Evolutionary conservation across 306 rosid genomes (phyloP).

Genomic region (Vigna hirtella): DNA sequence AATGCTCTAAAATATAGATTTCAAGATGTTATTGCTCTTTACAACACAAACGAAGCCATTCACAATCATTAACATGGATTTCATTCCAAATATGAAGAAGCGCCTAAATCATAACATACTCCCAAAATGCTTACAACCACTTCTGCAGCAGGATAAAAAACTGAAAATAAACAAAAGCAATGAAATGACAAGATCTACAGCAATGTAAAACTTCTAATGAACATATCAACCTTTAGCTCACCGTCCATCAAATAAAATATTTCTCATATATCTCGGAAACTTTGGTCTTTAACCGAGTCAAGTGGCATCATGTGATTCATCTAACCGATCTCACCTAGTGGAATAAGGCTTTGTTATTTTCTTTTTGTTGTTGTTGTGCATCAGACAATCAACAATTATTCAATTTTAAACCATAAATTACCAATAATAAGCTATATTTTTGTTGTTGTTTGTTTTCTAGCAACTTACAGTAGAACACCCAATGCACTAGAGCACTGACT

Average conservation of each 20-base stretch:
- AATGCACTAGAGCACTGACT: conserved; percentile 4
- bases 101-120: neutral
- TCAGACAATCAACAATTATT: neutral
- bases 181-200: neutral
- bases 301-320: neutral
- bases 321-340: neutral
- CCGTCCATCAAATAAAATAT: neutral
- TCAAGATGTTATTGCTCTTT: conserved; percentile 8
- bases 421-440: neutral
- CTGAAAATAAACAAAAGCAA: neutral
- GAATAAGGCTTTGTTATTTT: neutral
- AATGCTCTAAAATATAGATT: conserved; percentile 33
- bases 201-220: conserved; percentile 1
- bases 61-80: conserved; percentile 20
- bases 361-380: neutral
- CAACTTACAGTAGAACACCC: conserved; percentile 10
- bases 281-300: neutral
- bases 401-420: conserved; percentile 4
- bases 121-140: conserved; percentile 14
- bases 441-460: conserved; percentile 14
- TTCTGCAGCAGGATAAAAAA: conserved; percentile 2
- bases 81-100: conserved; percentile 13
- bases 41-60: neutral
- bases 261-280: neutral
- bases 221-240: conserved; percentile 8